Percentiles rank a stretch among this genome's conserved stretches.
Conservation (phyloP, 495 filamentous ascomycete species). For the Penicillium lividum region DNA sequence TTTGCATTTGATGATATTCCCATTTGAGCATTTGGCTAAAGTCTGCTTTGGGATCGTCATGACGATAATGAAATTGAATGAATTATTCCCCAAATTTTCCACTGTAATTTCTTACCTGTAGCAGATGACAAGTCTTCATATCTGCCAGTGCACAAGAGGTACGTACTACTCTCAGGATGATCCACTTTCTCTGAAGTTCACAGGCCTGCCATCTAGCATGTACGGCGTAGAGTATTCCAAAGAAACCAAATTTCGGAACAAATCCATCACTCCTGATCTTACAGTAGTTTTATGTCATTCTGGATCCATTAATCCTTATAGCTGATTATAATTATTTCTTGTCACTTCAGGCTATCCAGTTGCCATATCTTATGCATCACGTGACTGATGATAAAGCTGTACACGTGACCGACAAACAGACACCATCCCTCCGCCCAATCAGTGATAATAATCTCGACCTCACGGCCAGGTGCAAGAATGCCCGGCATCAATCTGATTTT, state of each 20-base stretch:
- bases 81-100: conserved; percentile 15
- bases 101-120: not conserved
- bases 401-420: conserved; percentile 17
- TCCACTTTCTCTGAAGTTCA: no score
- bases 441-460: conserved; percentile 12
- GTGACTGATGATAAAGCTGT: conserved; percentile 2
- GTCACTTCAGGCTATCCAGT: no score
- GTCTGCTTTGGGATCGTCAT: conserved; percentile 27
- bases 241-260: no score
- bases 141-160: no score
- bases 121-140: no score
- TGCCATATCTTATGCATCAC: not conserved
- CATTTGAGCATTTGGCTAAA: conserved; percentile 27
- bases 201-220: no score
- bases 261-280: no score
- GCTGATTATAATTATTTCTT: no score
- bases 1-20: conserved; percentile 36
- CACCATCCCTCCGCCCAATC: conserved; percentile 23
- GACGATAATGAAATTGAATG: conserved; percentile 35
- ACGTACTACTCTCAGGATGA: no score
- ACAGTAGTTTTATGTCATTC: no score
- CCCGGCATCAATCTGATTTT: conserved; percentile 4
- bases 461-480: conserved; percentile 13
- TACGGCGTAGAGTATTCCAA: no score
- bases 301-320: no score